phyloP scores from a whole-genome alignment of 768 basidiomycete species.

The Filobasidium wieringae region DNA sequence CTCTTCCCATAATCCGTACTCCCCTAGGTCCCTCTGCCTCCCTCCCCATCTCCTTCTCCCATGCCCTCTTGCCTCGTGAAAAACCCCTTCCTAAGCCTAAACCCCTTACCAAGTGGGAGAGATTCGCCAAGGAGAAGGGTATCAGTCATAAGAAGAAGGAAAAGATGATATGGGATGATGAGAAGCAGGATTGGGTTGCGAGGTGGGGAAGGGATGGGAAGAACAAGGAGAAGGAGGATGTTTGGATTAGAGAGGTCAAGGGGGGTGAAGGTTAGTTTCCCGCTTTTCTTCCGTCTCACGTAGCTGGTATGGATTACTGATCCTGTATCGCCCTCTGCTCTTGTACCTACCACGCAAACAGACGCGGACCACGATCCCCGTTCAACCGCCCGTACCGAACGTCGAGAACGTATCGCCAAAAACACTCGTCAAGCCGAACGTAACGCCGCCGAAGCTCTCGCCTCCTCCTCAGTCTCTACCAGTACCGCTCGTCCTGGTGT shows the following conservation, averaged over 20 bases:
- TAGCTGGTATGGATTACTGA: background rate
- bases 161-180: conserved; percentile 84
- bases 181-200: conserved; percentile 80
- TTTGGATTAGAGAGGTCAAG: conserved; percentile 89
- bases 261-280: conserved; percentile 56
- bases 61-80: conserved; percentile 58
- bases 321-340: background rate
- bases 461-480: background rate
- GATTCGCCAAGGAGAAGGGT: conserved; percentile 86
- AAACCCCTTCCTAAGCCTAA: conserved; percentile 91
- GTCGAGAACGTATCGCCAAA: conserved; percentile 69
- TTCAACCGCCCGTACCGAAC: conserved; percentile 59
- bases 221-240: conserved; percentile 71
- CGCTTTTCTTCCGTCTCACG: background rate
- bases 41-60: conserved; percentile 52
- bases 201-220: conserved; percentile 76
- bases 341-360: conserved; percentile 30
- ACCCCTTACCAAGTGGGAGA: conserved; percentile 90
- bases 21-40: conserved; percentile 59
- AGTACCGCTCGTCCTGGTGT: background rate
- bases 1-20: conserved; percentile 59
- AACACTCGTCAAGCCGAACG: conserved; percentile 65
- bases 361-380: conserved; percentile 71
- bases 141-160: conserved; percentile 70
- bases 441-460: conserved; percentile 57